Conservation (phyloP, 208 protist genomes). For the Endotrypanum monterogeii region DNA sequence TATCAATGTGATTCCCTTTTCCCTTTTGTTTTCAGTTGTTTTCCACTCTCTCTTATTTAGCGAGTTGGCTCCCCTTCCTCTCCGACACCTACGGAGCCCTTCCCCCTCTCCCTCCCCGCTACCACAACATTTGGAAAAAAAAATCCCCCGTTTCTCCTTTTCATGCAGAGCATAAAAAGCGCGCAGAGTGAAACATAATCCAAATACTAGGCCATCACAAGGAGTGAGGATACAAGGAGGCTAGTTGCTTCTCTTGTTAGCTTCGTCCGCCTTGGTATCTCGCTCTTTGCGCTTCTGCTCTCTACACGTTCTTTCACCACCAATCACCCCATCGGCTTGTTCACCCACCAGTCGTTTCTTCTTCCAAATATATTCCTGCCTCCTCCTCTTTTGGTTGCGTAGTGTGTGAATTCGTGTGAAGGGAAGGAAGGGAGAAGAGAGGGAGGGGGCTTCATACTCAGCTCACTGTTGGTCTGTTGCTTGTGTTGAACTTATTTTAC, state of each 20-base stretch:
- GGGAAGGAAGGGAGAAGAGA: too few species aligned
- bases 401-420: background rate
- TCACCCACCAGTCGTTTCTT: background rate
- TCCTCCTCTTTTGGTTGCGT: conserved; percentile 11
- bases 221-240: background rate
- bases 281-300: conserved; percentile 9
- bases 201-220: background rate
- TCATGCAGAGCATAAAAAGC: background rate
- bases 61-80: background rate
- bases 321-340: background rate
- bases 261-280: conserved; percentile 1
- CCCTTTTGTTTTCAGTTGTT: background rate
- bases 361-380: background rate
- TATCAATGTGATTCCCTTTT: background rate
- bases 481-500: background rate
- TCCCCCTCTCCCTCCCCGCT: background rate
- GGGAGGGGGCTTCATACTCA: background rate
- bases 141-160: background rate
- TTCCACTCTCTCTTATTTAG: background rate
- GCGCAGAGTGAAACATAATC: too few species aligned
- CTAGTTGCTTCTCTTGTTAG: background rate
- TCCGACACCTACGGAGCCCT: too few species aligned
- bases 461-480: background rate
- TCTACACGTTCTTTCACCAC: background rate
- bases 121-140: too few species aligned